Evolutionary conservation across 2,329 filamentous ascomycete genomes (phyloP).

Genomic region (Xylariaceae sp.): DNA sequence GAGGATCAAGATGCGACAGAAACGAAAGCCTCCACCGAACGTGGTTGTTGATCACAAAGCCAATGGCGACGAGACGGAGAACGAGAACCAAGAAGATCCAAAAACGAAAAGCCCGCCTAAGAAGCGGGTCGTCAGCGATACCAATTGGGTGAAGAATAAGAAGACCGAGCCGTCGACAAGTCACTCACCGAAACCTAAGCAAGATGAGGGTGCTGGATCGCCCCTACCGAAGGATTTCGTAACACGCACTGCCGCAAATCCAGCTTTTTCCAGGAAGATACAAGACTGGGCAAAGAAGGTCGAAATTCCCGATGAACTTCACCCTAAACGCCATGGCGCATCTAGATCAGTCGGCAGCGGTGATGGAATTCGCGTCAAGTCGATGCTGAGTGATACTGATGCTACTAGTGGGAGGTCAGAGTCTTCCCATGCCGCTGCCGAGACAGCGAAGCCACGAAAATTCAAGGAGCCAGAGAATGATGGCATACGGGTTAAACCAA

Average conservation of each 20-base stretch:
- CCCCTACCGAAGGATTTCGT: conserved; percentile 63
- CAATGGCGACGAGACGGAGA: conserved; percentile 34
- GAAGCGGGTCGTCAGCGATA: conserved; percentile 91
- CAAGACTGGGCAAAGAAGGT: conserved; percentile 63
- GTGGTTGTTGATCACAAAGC: conserved; percentile 35
- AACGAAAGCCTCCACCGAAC: conserved; percentile 42
- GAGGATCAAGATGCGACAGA: conserved; percentile 57
- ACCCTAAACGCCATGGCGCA: conserved; percentile 41
- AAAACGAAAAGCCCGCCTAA: conserved; percentile 68
- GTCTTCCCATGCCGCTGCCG: conserved; percentile 9
- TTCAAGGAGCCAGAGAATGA: conserved; percentile 32
- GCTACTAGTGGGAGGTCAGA: conserved; percentile 25
- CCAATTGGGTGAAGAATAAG: conserved; percentile 75
- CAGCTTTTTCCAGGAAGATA: conserved; percentile 61
- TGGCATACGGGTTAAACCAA: conserved; percentile 23
- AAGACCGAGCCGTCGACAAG: conserved; percentile 52
- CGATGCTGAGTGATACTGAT: conserved; percentile 27
- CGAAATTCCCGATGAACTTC: conserved; percentile 49
- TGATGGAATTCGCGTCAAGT: conserved; percentile 46
- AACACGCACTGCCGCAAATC: conserved; percentile 55
- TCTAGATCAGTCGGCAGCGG: conserved; percentile 43
- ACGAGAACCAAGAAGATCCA: conserved; percentile 41
- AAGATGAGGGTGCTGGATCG: conserved; percentile 39
- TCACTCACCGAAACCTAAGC: conserved; percentile 41
- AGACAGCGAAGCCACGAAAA: conserved; percentile 28